These are phyloP conservation scores for Antitrichia curtipendula DNA, from an alignment of 225 moss, liverwort and hornwort species.

Conservation along the genomic window DNA sequence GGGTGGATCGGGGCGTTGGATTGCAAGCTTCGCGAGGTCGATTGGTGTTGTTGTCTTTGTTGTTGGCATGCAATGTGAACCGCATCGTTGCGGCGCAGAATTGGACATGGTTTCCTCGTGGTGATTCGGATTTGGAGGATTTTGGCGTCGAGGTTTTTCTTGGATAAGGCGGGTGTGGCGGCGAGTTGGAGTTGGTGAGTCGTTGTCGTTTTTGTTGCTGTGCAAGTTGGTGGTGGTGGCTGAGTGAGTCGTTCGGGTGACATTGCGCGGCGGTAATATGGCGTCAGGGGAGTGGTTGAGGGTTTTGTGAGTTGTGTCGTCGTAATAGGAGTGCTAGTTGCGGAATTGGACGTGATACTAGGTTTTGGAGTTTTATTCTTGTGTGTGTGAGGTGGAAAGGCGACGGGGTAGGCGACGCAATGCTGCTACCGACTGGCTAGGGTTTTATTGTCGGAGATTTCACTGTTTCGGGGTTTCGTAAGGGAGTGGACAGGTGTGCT, in stretches of 20 bases:
- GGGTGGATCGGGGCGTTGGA: not conserved
- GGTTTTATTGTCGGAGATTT: slow-evolving; percentile 7
- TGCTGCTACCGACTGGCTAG: not conserved
- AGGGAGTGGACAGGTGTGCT: not conserved
- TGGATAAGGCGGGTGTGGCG: slow-evolving; percentile 12
- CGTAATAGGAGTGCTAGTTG: not conserved
- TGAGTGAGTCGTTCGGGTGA: not conserved
- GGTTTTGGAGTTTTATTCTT: not conserved
- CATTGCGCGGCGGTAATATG: not conserved
- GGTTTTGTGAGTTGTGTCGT: not conserved
- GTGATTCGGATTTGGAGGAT: not conserved
- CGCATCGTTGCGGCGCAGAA: not conserved
- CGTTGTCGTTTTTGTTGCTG: not conserved
- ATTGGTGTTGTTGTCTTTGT: not conserved
- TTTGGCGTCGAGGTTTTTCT: not conserved
- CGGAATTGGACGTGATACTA: not conserved
- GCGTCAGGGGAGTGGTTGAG: not conserved
- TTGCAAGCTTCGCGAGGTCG: not conserved
- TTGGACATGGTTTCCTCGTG: not conserved
- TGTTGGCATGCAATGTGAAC: slow-evolving; percentile 8
- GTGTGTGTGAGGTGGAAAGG: not conserved
- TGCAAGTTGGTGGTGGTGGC: not conserved
- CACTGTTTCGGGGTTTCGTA: not conserved
- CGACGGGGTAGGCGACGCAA: not conserved
- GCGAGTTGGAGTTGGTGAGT: not conserved